A percentile compares a stretch with the other conserved stretches of the same genome.
Evolutionary conservation across 2,329 filamentous ascomycete species (phyloP).

Genomic region (Aureobasidium uvarum): DNA sequence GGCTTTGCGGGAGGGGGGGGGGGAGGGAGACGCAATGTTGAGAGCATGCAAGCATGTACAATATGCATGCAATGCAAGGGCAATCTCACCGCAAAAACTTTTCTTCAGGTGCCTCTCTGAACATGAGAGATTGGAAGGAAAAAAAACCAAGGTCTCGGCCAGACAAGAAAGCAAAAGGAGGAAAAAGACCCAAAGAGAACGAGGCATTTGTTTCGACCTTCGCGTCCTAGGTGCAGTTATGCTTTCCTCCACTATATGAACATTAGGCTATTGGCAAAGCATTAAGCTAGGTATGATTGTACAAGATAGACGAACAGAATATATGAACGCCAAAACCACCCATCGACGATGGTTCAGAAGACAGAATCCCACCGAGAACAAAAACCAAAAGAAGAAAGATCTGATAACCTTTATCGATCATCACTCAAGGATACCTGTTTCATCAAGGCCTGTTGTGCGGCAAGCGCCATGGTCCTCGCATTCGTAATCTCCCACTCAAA

Average conservation of each 20-base stretch:
- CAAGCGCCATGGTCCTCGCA: slow-evolving; percentile 48
- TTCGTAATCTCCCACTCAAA: slow-evolving; percentile 91
- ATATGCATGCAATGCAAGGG: too few species aligned
- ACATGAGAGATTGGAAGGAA: not conserved
- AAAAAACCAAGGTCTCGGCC: too few species aligned
- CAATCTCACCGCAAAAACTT: too few species aligned
- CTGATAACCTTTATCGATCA: slow-evolving; percentile 9
- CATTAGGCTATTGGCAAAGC: not conserved
- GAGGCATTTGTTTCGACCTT: not conserved
- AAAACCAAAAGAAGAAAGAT: not conserved
- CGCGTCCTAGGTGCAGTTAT: not conserved
- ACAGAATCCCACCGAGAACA: not conserved
- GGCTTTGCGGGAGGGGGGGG: too few species aligned
- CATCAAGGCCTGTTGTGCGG: slow-evolving; percentile 9
- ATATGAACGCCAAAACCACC: not conserved
- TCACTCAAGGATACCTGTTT: not conserved
- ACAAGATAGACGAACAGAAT: not conserved
- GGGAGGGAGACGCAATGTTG: too few species aligned
- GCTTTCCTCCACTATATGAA: not conserved
- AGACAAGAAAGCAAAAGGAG: too few species aligned
- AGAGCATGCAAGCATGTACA: too few species aligned
- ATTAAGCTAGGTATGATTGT: not conserved
- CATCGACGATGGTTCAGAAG: not conserved
- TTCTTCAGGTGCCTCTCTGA: too few species aligned
- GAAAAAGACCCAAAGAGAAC: not conserved